Conservation (phyloP, 2,329 filamentous ascomycete species). For the Botrytis porri region DNA sequence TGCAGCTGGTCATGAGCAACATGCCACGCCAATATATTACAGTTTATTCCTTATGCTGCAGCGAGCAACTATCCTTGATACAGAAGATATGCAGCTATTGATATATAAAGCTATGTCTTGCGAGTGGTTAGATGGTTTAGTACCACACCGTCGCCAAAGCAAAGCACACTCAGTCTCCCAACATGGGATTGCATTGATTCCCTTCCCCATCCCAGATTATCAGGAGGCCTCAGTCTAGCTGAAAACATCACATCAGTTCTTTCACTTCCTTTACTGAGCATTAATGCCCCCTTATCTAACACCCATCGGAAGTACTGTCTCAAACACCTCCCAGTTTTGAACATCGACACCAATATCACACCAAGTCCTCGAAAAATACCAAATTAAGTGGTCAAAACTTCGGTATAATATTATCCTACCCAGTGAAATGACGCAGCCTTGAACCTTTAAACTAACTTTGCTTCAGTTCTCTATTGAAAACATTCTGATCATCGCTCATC, state of each 20-base stretch:
- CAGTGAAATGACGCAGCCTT: background rate
- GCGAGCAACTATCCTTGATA: background rate
- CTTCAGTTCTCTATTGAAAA: background rate
- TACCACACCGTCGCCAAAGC: no score
- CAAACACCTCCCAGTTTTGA: background rate
- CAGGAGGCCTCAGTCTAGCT: background rate
- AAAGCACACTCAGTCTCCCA: background rate
- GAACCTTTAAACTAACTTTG: background rate
- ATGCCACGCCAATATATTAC: background rate
- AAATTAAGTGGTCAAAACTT: background rate
- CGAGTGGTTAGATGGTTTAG: background rate
- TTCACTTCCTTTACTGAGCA: background rate
- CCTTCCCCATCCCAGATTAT: background rate
- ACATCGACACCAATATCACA: background rate
- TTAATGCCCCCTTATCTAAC: background rate
- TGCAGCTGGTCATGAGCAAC: background rate
- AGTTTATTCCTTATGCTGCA: background rate
- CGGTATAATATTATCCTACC: background rate
- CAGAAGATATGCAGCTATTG: background rate
- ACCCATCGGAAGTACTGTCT: background rate
- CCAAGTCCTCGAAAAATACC: background rate
- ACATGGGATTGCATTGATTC: background rate
- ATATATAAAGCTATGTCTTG: background rate
- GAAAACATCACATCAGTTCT: background rate
- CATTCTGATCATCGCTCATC: background rate